phyloP scores from a whole-genome alignment of 1,139 yeast species.

The Scheffersomyces titani region DNA sequence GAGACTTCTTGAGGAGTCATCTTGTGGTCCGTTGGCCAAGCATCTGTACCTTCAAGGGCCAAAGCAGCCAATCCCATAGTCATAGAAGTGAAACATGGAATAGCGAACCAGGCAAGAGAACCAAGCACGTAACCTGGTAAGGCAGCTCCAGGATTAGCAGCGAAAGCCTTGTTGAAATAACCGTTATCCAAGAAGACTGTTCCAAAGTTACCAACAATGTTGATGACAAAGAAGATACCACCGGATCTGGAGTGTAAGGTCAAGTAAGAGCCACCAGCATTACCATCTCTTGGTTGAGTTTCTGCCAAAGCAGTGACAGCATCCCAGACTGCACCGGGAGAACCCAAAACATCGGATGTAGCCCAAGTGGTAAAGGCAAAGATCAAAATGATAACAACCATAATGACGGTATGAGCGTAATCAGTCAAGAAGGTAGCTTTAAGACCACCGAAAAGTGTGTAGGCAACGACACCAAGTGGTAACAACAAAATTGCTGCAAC shows the following conservation, averaged over 20 bases:
- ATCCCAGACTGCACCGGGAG: slow-evolving; percentile 81
- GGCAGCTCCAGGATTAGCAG: slow-evolving; percentile 81
- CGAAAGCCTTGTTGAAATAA: slow-evolving; percentile 88
- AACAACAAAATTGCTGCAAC: slow-evolving; percentile 80
- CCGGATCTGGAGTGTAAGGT: slow-evolving; percentile 79
- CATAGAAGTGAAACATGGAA: slow-evolving; percentile 79
- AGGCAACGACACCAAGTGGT: slow-evolving; percentile 80
- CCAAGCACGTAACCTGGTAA: slow-evolving; percentile 90
- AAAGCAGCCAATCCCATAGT: slow-evolving; percentile 83
- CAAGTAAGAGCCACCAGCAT: slow-evolving; percentile 73
- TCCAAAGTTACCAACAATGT: slow-evolving; percentile 84
- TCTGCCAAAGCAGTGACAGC: slow-evolving; percentile 58
- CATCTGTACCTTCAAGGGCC: slow-evolving; percentile 63
- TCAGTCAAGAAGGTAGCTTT: slow-evolving; percentile 90
- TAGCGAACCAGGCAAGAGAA: slow-evolving; percentile 91
- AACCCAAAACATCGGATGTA: slow-evolving; percentile 62
- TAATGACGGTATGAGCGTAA: slow-evolving; percentile 71
- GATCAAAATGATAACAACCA: slow-evolving; percentile 59
- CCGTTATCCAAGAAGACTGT: slow-evolving; percentile 89
- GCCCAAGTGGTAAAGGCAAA: slow-evolving; percentile 70
- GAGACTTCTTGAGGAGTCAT: slow-evolving; percentile 68
- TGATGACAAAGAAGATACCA: slow-evolving; percentile 81
- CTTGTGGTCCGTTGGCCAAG: slow-evolving; percentile 74
- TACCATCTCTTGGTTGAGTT: slow-evolving; percentile 66
- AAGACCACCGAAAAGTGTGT: slow-evolving; percentile 86